Conservation (phyloP, 2,329 filamentous ascomycete genomes). For the Pseudocercospora ulei region DNA sequence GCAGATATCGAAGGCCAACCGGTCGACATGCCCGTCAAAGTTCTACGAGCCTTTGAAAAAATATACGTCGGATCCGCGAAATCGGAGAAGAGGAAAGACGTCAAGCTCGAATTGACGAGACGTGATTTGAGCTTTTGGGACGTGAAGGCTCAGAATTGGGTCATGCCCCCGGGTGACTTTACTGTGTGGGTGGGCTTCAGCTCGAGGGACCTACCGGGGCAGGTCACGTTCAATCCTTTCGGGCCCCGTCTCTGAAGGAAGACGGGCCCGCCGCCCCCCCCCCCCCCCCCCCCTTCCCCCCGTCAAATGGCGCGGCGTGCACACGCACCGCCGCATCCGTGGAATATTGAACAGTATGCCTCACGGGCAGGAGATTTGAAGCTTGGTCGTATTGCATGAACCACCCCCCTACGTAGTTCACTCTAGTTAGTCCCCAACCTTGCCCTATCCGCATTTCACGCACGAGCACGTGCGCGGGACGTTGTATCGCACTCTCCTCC, state of each 20-base stretch:
- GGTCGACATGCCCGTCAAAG: slow-evolving; percentile 41
- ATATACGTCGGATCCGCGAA: slow-evolving; percentile 28
- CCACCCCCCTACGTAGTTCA: too few relatives aligned
- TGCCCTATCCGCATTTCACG: too few relatives aligned
- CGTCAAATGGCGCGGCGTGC: too few relatives aligned
- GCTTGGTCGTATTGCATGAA: too few relatives aligned
- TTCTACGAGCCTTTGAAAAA: slow-evolving; percentile 42
- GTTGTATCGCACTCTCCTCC: too few relatives aligned
- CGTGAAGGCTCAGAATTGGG: slow-evolving; percentile 33
- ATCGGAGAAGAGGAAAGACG: slow-evolving; percentile 15
- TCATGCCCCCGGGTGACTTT: slow-evolving; percentile 32
- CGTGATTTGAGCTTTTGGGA: slow-evolving; percentile 35
- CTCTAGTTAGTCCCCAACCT: too few relatives aligned
- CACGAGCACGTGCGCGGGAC: too few relatives aligned
- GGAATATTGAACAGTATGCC: too few relatives aligned
- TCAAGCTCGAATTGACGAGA: slow-evolving; percentile 34
- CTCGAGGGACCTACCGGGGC: slow-evolving; percentile 20
- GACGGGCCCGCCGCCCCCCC: too few relatives aligned
- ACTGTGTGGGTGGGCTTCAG: slow-evolving; percentile 29
- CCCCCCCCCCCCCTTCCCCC: too few relatives aligned
- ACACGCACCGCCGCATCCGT: too few relatives aligned
- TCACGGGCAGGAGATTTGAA: too few relatives aligned
- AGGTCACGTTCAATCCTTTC: slow-evolving; percentile 15
- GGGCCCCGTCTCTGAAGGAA: background rate
- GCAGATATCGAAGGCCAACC: slow-evolving; percentile 23